Evolutionary conservation across 2,329 filamentous ascomycete genomes (phyloP).

Genomic region (Emmonsiellopsis sp.): DNA sequence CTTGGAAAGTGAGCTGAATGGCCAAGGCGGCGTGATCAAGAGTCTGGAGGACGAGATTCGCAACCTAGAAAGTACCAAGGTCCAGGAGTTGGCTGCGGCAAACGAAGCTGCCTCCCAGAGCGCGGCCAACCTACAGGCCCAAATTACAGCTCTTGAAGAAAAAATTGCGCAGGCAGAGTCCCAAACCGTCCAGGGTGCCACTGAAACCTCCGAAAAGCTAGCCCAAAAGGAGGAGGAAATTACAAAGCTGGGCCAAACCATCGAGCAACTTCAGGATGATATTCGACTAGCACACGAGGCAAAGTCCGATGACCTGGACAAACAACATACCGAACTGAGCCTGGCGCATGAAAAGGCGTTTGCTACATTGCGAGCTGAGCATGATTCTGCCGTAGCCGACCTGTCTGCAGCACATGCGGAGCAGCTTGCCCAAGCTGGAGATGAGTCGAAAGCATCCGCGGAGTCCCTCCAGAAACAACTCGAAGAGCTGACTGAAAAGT

Average conservation of each 20-base stretch:
- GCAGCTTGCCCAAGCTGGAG: conserved; percentile 11
- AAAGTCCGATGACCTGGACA: conserved; percentile 7
- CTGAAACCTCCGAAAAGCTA: conserved; percentile 14
- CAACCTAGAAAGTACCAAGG: conserved; percentile 25
- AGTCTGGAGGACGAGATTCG: conserved; percentile 30
- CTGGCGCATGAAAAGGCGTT: conserved; percentile 9
- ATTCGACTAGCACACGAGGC: conserved; percentile 14
- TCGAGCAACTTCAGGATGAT: conserved; percentile 25
- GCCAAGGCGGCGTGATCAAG: conserved; percentile 27
- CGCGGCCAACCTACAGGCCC: conserved; percentile 22
- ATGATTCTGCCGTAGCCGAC: conserved; percentile 10
- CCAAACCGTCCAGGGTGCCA: conserved; percentile 15
- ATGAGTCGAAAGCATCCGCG: conserved; percentile 9
- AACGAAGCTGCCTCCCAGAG: conserved; percentile 23
- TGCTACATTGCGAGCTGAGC: conserved; percentile 11
- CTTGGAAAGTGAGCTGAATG: conserved; percentile 25
- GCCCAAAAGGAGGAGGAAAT: conserved; percentile 27
- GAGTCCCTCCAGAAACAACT: conserved; percentile 10
- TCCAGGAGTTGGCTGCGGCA: conserved; percentile 27
- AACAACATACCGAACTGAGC: conserved; percentile 6
- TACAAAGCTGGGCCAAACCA: conserved; percentile 22
- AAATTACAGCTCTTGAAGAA: conserved; percentile 25
- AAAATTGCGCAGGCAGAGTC: conserved; percentile 26
- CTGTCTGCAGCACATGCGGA: conserved; percentile 8
- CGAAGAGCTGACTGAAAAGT: conserved; percentile 7